A percentile compares a stretch with the other conserved stretches of the same genome.
Evolutionary conservation across 371 early-diverging fungal species (phyloP).

Genomic region (Mucor mucedo): DNA sequence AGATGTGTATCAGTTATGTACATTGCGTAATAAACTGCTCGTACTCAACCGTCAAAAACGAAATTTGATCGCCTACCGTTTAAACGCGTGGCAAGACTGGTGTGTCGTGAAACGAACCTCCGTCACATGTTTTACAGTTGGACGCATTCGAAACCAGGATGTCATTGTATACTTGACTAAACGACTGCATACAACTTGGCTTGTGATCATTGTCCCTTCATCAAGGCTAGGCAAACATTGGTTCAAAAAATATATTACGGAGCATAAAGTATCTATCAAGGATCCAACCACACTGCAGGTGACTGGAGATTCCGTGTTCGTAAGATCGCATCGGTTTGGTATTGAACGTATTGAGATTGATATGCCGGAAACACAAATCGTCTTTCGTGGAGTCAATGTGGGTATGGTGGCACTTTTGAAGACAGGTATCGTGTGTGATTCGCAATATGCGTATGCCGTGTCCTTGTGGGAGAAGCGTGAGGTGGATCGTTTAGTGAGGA

Average conservation of each 20-base stretch:
- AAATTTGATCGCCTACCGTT: slow-evolving; percentile 24
- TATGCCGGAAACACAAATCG: not conserved
- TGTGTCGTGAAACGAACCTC: slow-evolving; percentile 19
- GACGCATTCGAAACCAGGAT: slow-evolving; percentile 15
- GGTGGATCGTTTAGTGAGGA: not conserved
- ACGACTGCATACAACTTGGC: slow-evolving; percentile 13
- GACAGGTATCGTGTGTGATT: slow-evolving; percentile 10
- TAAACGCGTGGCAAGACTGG: slow-evolving; percentile 13
- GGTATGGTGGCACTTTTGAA: not conserved
- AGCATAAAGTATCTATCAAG: slow-evolving; percentile 20
- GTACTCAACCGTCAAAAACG: slow-evolving; percentile 12
- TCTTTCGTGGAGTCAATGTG: slow-evolving; percentile 1
- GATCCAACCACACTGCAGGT: slow-evolving; percentile 18
- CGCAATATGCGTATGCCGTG: slow-evolving; percentile 5
- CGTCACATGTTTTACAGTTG: slow-evolving; percentile 22
- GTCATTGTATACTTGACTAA: slow-evolving; percentile 22
- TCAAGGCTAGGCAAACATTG: slow-evolving; percentile 9
- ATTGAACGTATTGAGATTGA: slow-evolving; percentile 22
- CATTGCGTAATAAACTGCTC: slow-evolving; percentile 27
- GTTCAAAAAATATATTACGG: slow-evolving; percentile 23
- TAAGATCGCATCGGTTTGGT: slow-evolving; percentile 21
- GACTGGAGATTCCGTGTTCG: slow-evolving; percentile 13
- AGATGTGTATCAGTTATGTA: slow-evolving; percentile 29
- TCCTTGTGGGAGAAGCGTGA: slow-evolving; percentile 2
- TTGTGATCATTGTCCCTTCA: slow-evolving; percentile 15